These are phyloP conservation scores for Hibiscus trionum DNA, from an alignment of 345 rosid genomes.

Conservation along the genomic window DNA sequence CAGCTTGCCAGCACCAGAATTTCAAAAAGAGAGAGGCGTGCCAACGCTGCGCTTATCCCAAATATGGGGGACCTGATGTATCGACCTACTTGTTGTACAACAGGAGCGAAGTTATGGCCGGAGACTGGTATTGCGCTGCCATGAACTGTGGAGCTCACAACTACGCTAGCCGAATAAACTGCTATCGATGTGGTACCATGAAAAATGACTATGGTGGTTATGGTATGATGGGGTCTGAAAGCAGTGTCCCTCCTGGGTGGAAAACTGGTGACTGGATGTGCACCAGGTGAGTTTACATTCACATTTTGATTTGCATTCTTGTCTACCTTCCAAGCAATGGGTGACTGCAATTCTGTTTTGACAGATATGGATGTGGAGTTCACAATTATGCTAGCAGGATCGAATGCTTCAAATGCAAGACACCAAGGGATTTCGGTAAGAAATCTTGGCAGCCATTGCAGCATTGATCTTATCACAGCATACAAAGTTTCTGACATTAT, in stretches of 20 bases:
- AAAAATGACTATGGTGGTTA: constrained; percentile 32
- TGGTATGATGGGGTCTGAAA: constrained; percentile 15
- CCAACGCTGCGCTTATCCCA: constrained; percentile 64
- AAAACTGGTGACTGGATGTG: constrained; percentile 96
- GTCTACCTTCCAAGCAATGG: background rate
- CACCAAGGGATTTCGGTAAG: constrained; percentile 47
- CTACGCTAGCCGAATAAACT: constrained; percentile 72
- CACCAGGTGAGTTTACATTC: constrained; percentile 33
- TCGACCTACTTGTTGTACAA: constrained; percentile 39
- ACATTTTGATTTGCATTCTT: background rate
- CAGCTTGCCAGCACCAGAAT: constrained; percentile 66
- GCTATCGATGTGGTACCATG: constrained; percentile 59
- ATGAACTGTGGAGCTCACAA: constrained; percentile 86
- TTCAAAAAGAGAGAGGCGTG: constrained; percentile 72
- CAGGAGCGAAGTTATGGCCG: constrained; percentile 59
- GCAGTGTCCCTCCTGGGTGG: constrained; percentile 69
- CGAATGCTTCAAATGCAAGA: constrained; percentile 79
- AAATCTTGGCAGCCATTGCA: background rate
- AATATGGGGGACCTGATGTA: constrained; percentile 66
- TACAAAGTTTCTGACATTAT: background rate
- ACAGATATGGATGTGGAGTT: constrained; percentile 58
- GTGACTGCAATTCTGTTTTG: background rate
- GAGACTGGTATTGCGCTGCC: constrained; percentile 93
- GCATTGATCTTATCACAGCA: background rate
- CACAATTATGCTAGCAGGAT: constrained; percentile 91